Conservation (phyloP, 345 rosid genomes). For the Sisymbrium altissimum region DNA sequence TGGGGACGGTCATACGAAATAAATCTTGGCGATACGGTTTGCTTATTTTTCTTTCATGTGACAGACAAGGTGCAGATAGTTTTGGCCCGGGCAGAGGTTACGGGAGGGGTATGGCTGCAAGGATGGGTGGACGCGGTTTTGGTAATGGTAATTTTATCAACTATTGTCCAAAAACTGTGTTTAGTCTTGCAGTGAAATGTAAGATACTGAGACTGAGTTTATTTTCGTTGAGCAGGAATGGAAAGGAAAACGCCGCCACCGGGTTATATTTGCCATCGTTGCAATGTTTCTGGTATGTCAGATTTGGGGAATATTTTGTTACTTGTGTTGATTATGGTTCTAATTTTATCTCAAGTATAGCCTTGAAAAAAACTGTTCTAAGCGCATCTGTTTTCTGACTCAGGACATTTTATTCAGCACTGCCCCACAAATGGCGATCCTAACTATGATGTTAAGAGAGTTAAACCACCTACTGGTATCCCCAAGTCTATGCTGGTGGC, state of each 20-base stretch:
- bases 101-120: slow-evolving; percentile 2
- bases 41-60: slow-evolving; percentile 19
- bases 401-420: slow-evolving; percentile 98
- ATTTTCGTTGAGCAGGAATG: slow-evolving; percentile 46
- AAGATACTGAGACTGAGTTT: slow-evolving; percentile 3
- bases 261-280: slow-evolving; percentile 93
- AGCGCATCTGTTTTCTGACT: slow-evolving; percentile 6
- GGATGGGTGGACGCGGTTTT: slow-evolving; percentile 42
- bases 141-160: slow-evolving; percentile 44
- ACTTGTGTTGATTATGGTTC: not conserved
- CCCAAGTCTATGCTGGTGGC: slow-evolving; percentile 97
- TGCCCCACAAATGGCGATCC: slow-evolving; percentile 98
- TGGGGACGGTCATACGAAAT: not conserved
- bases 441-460: slow-evolving; percentile 75
- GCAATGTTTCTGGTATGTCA: slow-evolving; percentile 81
- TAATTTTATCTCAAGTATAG: not conserved
- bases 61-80: slow-evolving; percentile 74
- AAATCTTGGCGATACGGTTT: not conserved
- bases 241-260: slow-evolving; percentile 95
- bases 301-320: not conserved
- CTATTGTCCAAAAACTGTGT: not conserved
- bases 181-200: not conserved
- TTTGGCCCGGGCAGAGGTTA: slow-evolving; percentile 42
- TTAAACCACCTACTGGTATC: slow-evolving; percentile 93
- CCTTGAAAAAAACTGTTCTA: not conserved